phyloP scores from a whole-genome alignment of 345 rosid species.

The Eucalyptus shirleyi region DNA sequence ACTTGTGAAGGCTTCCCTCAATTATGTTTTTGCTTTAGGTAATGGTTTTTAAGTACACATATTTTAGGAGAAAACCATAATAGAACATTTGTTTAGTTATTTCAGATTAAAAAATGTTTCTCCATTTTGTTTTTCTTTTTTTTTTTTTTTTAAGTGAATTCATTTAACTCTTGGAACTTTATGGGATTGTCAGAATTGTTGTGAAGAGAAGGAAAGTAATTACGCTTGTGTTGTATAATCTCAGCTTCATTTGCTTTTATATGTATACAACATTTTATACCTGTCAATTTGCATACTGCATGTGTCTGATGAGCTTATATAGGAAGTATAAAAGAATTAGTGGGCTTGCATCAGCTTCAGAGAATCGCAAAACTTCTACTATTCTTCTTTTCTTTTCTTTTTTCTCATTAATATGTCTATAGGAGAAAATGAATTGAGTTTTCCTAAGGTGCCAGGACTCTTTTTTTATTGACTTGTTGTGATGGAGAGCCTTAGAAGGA shows the following conservation, averaged over 20 bases:
- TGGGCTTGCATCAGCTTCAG: not conserved
- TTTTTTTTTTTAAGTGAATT: too few relatives aligned
- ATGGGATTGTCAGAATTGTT: too few relatives aligned
- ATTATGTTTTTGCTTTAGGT: too few relatives aligned
- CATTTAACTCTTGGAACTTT: too few relatives aligned
- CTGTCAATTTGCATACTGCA: not conserved
- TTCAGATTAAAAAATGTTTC: too few relatives aligned
- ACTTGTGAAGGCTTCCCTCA: too few relatives aligned
- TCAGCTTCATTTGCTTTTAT: not conserved
- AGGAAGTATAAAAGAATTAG: not conserved
- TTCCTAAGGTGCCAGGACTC: not conserved
- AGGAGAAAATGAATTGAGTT: not conserved
- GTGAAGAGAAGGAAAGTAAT: too few relatives aligned
- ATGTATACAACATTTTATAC: not conserved
- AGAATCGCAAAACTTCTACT: not conserved
- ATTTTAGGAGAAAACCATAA: too few relatives aligned
- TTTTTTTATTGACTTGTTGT: not conserved
- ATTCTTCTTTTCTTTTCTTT: not conserved
- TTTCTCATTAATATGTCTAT: not conserved
- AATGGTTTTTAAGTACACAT: too few relatives aligned
- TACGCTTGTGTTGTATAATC: not conserved
- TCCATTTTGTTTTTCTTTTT: too few relatives aligned
- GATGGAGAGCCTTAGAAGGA: too few relatives aligned
- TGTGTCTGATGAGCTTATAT: not conserved
- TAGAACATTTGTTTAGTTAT: too few relatives aligned